Evolutionary conservation across 2,329 filamentous ascomycete genomes (phyloP), one percentile per base, ranked within the genome.

Genomic region (Nigrospora osmanthi): DNA sequence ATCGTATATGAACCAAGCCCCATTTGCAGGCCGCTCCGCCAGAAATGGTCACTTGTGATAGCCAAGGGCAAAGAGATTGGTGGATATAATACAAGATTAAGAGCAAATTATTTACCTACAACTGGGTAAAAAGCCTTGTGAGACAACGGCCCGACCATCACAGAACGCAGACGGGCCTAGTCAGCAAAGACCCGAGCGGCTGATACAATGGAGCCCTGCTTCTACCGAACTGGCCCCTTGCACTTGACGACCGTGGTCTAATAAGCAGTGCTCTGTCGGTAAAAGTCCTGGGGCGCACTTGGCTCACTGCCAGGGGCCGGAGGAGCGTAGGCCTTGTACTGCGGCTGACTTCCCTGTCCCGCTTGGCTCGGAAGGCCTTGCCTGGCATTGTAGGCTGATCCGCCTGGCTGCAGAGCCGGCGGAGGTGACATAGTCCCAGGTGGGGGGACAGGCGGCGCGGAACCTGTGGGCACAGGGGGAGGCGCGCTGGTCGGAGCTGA

Each of bases 251-350:
- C 6, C n/a, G n/a, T 30, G n/a, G 35, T 23, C 36, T 50, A 63
- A 45, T 62, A 62, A 14, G 59, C 58, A 28, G 64, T 56, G 45
- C 56, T 61, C 52, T 73, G 70, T 40, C 76, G 66, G 55, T 81
- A 81, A 54, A 77, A 81, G 56, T 80, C 78, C 41, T 68, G 69
- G 4, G 75, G 74, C 5, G 71, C 74, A 47, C 70, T 75, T 2
- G 71, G 70, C 11, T 65, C 70, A 32, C 65, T 39, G 44, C 50
- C 62, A 30, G 57, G 35, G 48, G 51, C 44, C 47, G 68, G 73
- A 4, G 77, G 77, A 3, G 74, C 70, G 47, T 84, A 84, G 0
- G 80, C 73, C 58, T 76, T 81, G 53, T 82, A 83, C 58, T 80
- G 76, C 35, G 67, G 67, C 54, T 69, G 66, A 15, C 54, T 53